A percentile compares a stretch with the other conserved stretches of the same genome.
Conservation (phyloP, 768 basidiomycete species). For the Daedaleopsis nitida region DNA sequence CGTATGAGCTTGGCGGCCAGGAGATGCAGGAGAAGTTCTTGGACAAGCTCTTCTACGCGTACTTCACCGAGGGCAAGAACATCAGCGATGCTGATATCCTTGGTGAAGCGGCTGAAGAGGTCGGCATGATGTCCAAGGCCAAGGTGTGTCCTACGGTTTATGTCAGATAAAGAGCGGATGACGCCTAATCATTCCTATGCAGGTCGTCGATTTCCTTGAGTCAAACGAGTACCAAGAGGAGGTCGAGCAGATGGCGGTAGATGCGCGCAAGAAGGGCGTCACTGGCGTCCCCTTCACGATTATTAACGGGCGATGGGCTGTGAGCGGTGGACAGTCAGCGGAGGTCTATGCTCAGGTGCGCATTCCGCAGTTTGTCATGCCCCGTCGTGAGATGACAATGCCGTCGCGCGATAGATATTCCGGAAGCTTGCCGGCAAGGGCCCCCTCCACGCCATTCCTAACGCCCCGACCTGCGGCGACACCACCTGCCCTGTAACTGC, state of each 20-base stretch:
- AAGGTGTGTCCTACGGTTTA: slow-evolving; percentile 47
- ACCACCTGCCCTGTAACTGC: slow-evolving; percentile 2
- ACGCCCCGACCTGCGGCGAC: slow-evolving; percentile 14
- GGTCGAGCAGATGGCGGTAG: slow-evolving; percentile 60
- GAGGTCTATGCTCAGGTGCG: slow-evolving; percentile 71
- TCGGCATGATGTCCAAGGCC: slow-evolving; percentile 56
- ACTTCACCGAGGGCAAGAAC: slow-evolving; percentile 66
- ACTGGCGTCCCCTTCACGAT: slow-evolving; percentile 81
- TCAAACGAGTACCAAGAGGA: slow-evolving; percentile 67
- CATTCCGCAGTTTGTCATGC: not conserved
- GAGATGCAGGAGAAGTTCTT: slow-evolving; percentile 58
- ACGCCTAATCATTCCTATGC: slow-evolving; percentile 12
- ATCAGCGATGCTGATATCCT: slow-evolving; percentile 61
- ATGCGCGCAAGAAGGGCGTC: slow-evolving; percentile 67
- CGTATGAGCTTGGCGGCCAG: slow-evolving; percentile 63
- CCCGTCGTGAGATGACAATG: slow-evolving; percentile 8
- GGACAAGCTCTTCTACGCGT: slow-evolving; percentile 62
- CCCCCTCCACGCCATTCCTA: slow-evolving; percentile 13
- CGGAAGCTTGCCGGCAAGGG: slow-evolving; percentile 49
- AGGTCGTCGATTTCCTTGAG: slow-evolving; percentile 67
- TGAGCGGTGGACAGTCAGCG: slow-evolving; percentile 71
- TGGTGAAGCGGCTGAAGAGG: slow-evolving; percentile 55
- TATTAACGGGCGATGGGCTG: slow-evolving; percentile 77
- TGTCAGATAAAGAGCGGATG: slow-evolving; percentile 12
- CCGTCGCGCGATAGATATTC: slow-evolving; percentile 36